phyloP scores from a whole-genome alignment of 768 basidiomycete species.

The Tulasnella sp. region DNA sequence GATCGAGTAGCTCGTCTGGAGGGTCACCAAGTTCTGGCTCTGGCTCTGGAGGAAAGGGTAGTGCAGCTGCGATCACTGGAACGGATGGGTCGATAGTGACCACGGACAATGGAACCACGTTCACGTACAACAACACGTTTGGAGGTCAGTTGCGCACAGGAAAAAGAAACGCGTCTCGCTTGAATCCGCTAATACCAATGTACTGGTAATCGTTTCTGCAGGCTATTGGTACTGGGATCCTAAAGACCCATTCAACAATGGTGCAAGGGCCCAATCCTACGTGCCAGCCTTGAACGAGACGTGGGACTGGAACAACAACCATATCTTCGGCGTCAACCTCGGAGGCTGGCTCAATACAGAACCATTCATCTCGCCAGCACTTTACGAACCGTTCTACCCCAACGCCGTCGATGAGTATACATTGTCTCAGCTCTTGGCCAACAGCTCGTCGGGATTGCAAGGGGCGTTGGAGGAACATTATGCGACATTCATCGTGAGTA shows the following conservation, averaged over 20 bases:
- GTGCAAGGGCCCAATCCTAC: slow-evolving; percentile 66
- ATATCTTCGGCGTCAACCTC: slow-evolving; percentile 54
- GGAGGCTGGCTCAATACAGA: slow-evolving; percentile 70
- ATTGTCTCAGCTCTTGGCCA: slow-evolving; percentile 52
- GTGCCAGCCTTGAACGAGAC: slow-evolving; percentile 64
- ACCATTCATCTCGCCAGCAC: slow-evolving; percentile 58
- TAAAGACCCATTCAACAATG: slow-evolving; percentile 62
- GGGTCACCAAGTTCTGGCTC: slow-evolving; percentile 17
- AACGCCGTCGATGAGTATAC: slow-evolving; percentile 53
- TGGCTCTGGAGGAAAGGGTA: slow-evolving; percentile 11
- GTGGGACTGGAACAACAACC: slow-evolving; percentile 60
- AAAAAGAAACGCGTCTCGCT: not conserved
- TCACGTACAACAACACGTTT: slow-evolving; percentile 67
- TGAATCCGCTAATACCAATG: slow-evolving; percentile 39
- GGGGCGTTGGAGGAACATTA: slow-evolving; percentile 66
- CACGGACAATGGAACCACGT: slow-evolving; percentile 53
- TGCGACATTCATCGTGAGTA: slow-evolving; percentile 64
- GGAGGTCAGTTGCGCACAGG: slow-evolving; percentile 34
- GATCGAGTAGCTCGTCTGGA: slow-evolving; percentile 17
- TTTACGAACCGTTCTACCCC: slow-evolving; percentile 48
- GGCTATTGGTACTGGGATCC: slow-evolving; percentile 41
- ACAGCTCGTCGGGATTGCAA: slow-evolving; percentile 45
- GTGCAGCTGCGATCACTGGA: slow-evolving; percentile 34
- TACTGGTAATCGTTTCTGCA: not conserved
- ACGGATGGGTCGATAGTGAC: slow-evolving; percentile 58